Evolutionary conservation across 768 basidiomycete genomes (phyloP), one percentile per base, ranked within the genome.

Genomic region (Russula olivacea): DNA sequence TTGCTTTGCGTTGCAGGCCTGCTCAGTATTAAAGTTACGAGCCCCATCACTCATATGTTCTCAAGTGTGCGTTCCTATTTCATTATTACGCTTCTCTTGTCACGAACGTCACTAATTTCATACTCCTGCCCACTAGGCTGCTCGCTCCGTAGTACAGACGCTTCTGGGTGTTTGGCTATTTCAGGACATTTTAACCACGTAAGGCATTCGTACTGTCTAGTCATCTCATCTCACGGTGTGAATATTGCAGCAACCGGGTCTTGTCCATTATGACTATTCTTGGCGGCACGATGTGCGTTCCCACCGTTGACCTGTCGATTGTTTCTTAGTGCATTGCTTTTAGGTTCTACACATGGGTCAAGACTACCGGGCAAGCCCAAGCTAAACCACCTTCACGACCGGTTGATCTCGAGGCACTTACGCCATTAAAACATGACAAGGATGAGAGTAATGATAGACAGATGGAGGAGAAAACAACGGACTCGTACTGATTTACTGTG

Each of bases 41-140:
- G 86, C 61, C 90, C 90, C 5, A 81, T 93, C 58, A 91, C 89
- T 1, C 91, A 91, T 72, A 92, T 91, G 88, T 88, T 92, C 74
- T 86, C 85, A 17, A 87, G 81, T 66, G 88, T 89, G 68, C 71
- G 85, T 78, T 45, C 43, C 38, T 34, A 1, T 58, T 43, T 38
- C 6, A 15, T 34, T 15, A 59, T 51, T 32, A n/a, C 9, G 17
- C 28, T 15, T 34, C 47, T 12, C 25, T 10, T 38, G 11, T 48
- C 25, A 21, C n/a, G 3, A 15, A 19, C 23, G 9, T 43, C 25
- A 28, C 32, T n/a, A 38, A 30, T 43, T 23, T 58, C 17, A 57
- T 25, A 14, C 28, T 14, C 28, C 38, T 28, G 23, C 10, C 15
- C 38, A 19, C 17, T 49, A 88, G 90, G 88, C 91, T 32, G 88